Evolutionary conservation across 208 protist genomes (phyloP).

Genomic region (Wallacemonas sp.): DNA sequence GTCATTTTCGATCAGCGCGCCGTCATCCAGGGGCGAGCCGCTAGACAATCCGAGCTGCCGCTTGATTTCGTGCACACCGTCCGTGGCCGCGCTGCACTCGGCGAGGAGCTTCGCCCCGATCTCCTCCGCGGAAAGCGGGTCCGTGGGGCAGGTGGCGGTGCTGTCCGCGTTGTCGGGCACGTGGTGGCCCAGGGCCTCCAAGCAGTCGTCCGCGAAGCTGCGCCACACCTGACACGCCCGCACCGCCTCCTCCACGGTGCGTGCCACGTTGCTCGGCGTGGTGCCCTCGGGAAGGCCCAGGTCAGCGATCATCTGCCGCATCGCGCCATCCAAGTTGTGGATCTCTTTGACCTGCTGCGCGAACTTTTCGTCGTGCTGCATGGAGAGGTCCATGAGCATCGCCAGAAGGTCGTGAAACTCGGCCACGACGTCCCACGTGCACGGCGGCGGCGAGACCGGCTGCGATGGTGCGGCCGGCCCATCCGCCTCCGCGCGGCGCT

Average conservation of each 20-base stretch:
- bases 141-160: neutral
- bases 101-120: neutral
- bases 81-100: neutral
- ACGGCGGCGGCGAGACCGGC: slow-evolving; percentile 7
- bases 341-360: slow-evolving; percentile 16
- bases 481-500: neutral
- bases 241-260: neutral
- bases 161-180: neutral
- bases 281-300: neutral
- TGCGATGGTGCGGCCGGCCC: neutral
- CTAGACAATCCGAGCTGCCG: neutral
- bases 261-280: neutral
- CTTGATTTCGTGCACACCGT: neutral
- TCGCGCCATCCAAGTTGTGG: neutral
- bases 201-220: slow-evolving; percentile 11
- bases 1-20: neutral
- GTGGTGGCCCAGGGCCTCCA: slow-evolving; percentile 6
- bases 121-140: slow-evolving; percentile 15
- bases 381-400: slow-evolving; percentile 20
- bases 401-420: slow-evolving; percentile 45
- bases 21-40: neutral
- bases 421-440: slow-evolving; percentile 53
- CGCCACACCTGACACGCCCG: slow-evolving; percentile 5
- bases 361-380: slow-evolving; percentile 19
- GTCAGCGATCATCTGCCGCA: neutral